Conservation (phyloP, 345 rosid genomes). For the Pugionium dolabratum region DNA sequence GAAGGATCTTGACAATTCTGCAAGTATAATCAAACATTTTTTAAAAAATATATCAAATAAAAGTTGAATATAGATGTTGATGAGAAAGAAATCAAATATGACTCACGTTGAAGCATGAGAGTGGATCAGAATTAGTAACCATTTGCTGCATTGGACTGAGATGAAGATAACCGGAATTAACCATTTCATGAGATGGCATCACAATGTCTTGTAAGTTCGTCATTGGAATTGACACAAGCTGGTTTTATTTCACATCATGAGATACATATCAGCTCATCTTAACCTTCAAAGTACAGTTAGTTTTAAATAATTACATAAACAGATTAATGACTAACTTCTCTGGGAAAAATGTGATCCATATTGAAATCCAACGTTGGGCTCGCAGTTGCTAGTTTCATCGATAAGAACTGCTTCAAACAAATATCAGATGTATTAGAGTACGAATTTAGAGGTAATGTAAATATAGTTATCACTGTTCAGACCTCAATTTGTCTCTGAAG, state of each 20-base stretch:
- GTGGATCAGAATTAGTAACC: slow-evolving; percentile 48
- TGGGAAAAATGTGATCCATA: slow-evolving; percentile 69
- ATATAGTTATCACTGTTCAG: neutral
- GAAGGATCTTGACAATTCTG: slow-evolving; percentile 61
- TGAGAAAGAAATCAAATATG: neutral
- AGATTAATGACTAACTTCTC: slow-evolving; percentile 58
- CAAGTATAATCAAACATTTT: slow-evolving; percentile 2
- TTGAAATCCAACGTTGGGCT: slow-evolving; percentile 72
- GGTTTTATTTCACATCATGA: neutral
- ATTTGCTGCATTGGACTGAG: slow-evolving; percentile 55
- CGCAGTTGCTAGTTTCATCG: slow-evolving; percentile 96
- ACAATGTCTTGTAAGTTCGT: slow-evolving; percentile 37
- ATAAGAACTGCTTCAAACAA: slow-evolving; percentile 67
- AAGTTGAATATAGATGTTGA: too few relatives aligned
- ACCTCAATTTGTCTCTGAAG: slow-evolving; percentile 98
- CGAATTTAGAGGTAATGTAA: neutral
- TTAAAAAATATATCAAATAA: neutral
- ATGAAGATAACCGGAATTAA: slow-evolving; percentile 47
- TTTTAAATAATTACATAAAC: neutral
- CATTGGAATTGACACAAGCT: slow-evolving; percentile 37
- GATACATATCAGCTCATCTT: slow-evolving; percentile 2
- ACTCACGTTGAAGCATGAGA: slow-evolving; percentile 23
- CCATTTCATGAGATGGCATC: slow-evolving; percentile 43
- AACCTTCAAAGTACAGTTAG: too few relatives aligned
- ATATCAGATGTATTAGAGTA: slow-evolving; percentile 25